Percentiles rank a stretch among this genome's conserved stretches.
Conservation (phyloP, 1,284 basidiomycete genomes). For the Cutaneotrichosporon arboriforme region DNA sequence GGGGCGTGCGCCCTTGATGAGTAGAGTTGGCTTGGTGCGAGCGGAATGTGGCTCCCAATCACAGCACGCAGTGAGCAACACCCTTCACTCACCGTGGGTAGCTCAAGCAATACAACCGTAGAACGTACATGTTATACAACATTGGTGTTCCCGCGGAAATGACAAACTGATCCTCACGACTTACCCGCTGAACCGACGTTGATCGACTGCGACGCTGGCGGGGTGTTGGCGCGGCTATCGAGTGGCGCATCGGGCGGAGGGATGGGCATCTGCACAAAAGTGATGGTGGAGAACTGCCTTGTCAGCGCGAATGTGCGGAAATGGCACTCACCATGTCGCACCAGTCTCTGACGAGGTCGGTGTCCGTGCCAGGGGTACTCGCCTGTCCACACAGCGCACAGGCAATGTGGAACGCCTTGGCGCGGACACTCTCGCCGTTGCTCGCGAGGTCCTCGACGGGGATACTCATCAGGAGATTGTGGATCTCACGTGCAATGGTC, state of each 20-base stretch:
- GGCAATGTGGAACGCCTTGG: conserved; percentile 47
- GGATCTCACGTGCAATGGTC: conserved; percentile 42
- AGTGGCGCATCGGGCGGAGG: conserved; percentile 28
- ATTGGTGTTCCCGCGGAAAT: too few relatives aligned
- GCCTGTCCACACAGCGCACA: conserved; percentile 41
- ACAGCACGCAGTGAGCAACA: too few relatives aligned
- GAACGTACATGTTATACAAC: too few relatives aligned
- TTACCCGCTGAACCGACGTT: not conserved
- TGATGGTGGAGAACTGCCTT: conserved; percentile 42
- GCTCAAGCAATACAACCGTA: too few relatives aligned
- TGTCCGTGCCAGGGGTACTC: conserved; percentile 28
- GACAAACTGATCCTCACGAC: not conserved
- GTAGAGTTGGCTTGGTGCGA: too few relatives aligned
- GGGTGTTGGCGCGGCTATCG: conserved; percentile 23
- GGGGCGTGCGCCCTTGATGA: too few relatives aligned
- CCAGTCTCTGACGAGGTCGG: conserved; percentile 46
- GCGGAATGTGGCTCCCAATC: too few relatives aligned
- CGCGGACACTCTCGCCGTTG: conserved; percentile 47
- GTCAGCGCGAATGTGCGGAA: not conserved
- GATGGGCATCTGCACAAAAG: conserved; percentile 47
- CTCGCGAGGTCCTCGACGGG: conserved; percentile 47
- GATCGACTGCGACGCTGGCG: conserved; percentile 11
- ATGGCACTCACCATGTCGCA: conserved; percentile 41
- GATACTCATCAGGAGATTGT: conserved; percentile 42
- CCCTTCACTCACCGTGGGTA: too few relatives aligned